Base-by-base conservation (phyloP, 148 eudicot genomes). In the Mesembryanthemum crystallinum region DNA sequence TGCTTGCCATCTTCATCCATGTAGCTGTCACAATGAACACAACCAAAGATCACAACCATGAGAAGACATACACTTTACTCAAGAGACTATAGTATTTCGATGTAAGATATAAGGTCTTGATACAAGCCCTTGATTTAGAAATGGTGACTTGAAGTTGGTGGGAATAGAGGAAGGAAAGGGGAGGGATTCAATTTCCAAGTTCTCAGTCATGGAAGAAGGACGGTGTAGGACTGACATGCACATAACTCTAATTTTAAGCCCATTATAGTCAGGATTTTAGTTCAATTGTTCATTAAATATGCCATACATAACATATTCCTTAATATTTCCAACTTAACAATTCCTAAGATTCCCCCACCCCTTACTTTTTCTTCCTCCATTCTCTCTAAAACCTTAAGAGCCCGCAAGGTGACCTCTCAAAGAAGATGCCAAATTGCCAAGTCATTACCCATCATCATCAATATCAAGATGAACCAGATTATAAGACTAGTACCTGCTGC, bases 1-100 rank as follows among this genome's bases (percentile, higher is more conserved):
- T 96, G 92, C 69, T 91, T 91, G 67, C 97, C 99, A 73, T 89
- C 88, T 67, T 81, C 79, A 73, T 83, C 93, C 82, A 84, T 78
- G 74, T 87, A 96, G 85, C 99, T 96, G 64, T 17, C 37, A 35
- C 17, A 30, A 77, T 72, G 18, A 54, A 71, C 55, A 35, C 20
- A 71, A 65, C 28, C 72, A 47, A 54, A 47, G 51, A 32, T 64
- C 55, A 76, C 29, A 1, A 45, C n/a, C 15, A 67, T 10, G 35
- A 8, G 27, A 45, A 15, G 29, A 58, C 18, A 64, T 1, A 64
- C 24, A 65, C 25, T 28, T 18, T 7, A 65, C 24, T 30, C 5
- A 1, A 37, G 35, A 24, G 7, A 57, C 60, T 21, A 57, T n/a
- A 57, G 4, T 4, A 57, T 0, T 30, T 35, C 7, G 39, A 15